Evolutionary conservation across 805 yeast species (phyloP).

Genomic region (Pichia californica): DNA sequence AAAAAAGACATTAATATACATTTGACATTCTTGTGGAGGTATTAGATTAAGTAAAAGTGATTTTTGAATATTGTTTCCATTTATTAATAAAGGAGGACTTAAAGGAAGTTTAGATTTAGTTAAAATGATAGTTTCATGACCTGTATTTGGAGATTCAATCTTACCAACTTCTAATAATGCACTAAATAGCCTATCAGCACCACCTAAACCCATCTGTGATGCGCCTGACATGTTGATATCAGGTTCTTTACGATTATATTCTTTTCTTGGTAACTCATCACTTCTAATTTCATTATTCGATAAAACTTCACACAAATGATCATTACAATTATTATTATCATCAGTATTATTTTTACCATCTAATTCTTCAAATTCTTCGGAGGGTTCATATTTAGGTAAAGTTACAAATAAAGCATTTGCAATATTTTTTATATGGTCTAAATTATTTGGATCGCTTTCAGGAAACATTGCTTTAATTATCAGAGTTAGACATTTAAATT

Average conservation of each 20-base stretch:
- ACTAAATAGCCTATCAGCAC: constrained; percentile 12
- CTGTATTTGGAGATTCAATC: background rate
- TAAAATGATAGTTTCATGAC: background rate
- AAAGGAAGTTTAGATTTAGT: background rate
- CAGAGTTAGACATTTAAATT: constrained; percentile 28
- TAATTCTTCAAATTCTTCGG: background rate
- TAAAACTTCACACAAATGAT: too few relatives aligned
- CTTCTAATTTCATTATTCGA: too few relatives aligned
- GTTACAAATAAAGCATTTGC: constrained; percentile 19
- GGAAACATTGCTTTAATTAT: constrained; percentile 31
- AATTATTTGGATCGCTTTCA: constrained; percentile 30
- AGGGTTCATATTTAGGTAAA: constrained; percentile 14
- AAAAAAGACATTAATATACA: constrained; percentile 30
- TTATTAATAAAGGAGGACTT: background rate
- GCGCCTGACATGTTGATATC: background rate
- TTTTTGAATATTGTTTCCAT: constrained; percentile 3
- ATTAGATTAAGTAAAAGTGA: constrained; percentile 20
- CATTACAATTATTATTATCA: background rate
- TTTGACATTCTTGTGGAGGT: constrained; percentile 22
- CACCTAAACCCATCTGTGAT: constrained; percentile 15
- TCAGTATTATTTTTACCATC: background rate
- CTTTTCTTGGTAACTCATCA: too few relatives aligned
- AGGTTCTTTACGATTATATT: background rate
- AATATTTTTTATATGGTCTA: constrained; percentile 29
- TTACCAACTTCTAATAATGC: constrained; percentile 14